Evolutionary conservation across 148 eudicot genomes (phyloP).

Genomic region (Rheum nobile): DNA sequence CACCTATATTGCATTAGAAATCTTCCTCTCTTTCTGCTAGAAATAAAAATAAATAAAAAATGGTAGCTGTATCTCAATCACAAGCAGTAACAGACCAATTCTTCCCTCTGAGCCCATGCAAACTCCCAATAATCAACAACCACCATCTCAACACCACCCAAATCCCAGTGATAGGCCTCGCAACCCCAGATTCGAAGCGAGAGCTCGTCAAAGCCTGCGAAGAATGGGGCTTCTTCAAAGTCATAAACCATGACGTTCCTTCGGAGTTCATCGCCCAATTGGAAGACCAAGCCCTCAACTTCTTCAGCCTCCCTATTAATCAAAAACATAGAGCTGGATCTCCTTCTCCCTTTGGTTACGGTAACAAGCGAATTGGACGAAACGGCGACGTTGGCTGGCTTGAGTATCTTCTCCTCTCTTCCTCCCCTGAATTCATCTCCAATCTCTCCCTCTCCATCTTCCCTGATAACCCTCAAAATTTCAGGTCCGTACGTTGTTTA

Average conservation of each 20-base stretch:
- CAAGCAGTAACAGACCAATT: too few relatives aligned
- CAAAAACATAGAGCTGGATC: constrained; percentile 37
- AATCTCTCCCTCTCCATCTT: constrained; percentile 16
- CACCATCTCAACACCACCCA: too few relatives aligned
- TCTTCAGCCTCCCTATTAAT: constrained; percentile 28
- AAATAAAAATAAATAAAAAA: too few relatives aligned
- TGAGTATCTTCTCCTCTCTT: constrained; percentile 41
- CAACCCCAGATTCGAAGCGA: constrained; percentile 23
- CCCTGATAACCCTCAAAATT: constrained; percentile 18
- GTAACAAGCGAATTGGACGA: constrained; percentile 46
- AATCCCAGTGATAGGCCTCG: too few relatives aligned
- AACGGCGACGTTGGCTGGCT: constrained; percentile 86
- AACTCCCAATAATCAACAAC: too few relatives aligned
- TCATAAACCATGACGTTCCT: constrained; percentile 51
- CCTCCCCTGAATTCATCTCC: constrained; percentile 16
- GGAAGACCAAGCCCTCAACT: constrained; percentile 41
- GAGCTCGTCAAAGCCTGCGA: constrained; percentile 47
- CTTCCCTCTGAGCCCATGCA: too few relatives aligned
- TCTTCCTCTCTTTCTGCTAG: too few relatives aligned
- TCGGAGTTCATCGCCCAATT: constrained; percentile 18
- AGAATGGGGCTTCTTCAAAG: constrained; percentile 61
- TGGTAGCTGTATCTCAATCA: too few relatives aligned
- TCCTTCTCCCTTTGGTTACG: constrained; percentile 56
- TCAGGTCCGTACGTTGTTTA: constrained; percentile 34
- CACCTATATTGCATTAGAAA: too few relatives aligned